Evolutionary conservation across 257 asterid species (phyloP).

Genomic region (Penstemon davidsonii): DNA sequence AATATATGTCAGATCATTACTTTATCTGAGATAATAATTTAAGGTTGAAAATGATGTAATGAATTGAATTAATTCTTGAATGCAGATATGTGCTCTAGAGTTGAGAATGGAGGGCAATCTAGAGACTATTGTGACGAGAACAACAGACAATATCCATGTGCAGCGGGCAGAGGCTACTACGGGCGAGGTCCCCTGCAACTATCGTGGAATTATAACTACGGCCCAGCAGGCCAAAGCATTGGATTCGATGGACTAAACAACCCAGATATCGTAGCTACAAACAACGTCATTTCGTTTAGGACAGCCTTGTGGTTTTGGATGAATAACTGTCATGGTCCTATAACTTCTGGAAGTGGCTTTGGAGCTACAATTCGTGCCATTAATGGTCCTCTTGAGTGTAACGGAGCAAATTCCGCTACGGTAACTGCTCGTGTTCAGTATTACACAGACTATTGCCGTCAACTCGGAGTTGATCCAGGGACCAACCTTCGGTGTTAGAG

Average conservation of each 20-base stretch:
- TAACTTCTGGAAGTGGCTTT: slow-evolving; percentile 44
- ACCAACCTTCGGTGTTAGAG: slow-evolving; percentile 37
- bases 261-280: slow-evolving; percentile 42
- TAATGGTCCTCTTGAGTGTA: slow-evolving; percentile 46
- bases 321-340: slow-evolving; percentile 34
- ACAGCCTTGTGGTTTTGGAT: slow-evolving; percentile 58
- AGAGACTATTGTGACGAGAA: slow-evolving; percentile 36
- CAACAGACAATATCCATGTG: slow-evolving; percentile 44
- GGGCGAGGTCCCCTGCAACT: slow-evolving; percentile 62
- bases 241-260: slow-evolving; percentile 44
- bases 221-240: slow-evolving; percentile 44
- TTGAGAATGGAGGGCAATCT: slow-evolving; percentile 23
- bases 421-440: slow-evolving; percentile 41
- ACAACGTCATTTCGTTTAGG: slow-evolving; percentile 41
- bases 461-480: slow-evolving; percentile 49
- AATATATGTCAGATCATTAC: not conserved
- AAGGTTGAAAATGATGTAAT: too few relatives aligned
- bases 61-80: too few relatives aligned
- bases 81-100: too few relatives aligned
- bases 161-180: slow-evolving; percentile 29
- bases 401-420: slow-evolving; percentile 31
- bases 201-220: slow-evolving; percentile 66
- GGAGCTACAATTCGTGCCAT: slow-evolving; percentile 52
- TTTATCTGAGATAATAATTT: not conserved
- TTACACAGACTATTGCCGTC: slow-evolving; percentile 35